Evolutionary conservation across 73 alveolate genomes (phyloP), one percentile per base, ranked within the genome.

Genomic region (Symbiodinium natans): DNA sequence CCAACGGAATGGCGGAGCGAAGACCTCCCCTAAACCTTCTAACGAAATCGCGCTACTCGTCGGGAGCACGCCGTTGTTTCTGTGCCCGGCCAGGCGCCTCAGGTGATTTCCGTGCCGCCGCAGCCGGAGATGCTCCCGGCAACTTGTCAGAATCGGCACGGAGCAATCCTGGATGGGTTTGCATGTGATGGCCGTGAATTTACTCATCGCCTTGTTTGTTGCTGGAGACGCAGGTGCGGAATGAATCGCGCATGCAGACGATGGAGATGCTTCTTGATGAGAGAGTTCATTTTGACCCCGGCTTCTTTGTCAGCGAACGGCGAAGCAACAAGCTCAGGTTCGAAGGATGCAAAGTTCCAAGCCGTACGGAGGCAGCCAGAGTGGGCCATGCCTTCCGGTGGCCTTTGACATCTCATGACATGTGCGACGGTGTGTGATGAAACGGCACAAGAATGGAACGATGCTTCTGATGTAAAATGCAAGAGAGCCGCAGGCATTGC

Each of bases 261-360:
- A 29, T 63, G 80, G 80, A 63, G 33, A 63, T 63, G 80, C 19
- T 19, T 31, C 80, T 25, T 63, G 80, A 5, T 36, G 9, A 9
- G 36, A n/a, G 33, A 9, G 31, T 4, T n/a, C n/a, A n/a, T n/a
- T n/a, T n/a, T n/a, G n/a, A n/a, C n/a, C n/a, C n/a, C n/a, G n/a
- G n/a, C 59, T 46, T 23, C 75, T 25, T 21, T 25, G 4, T 63
- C 36, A 3, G 36, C 36, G 17, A 8, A 6, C 33, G 31, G 74
- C 80, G 13, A 46, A 13, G 13, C 80, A 63, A 13, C 19, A 25
- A 63, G 19, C 80, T 36, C 36, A 63, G 80, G 80, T 63, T 63
- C 36, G 80, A 63, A n/a, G 80, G 80, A 63, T 63, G 80, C 80
- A 63, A 63, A n/a, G 80, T n/a, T 27, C 33, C 80, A 17, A 63